Evolutionary conservation across 1,139 yeast species (phyloP), one percentile per base, ranked within the genome.

Genomic region (Geotrichum europaeum): DNA sequence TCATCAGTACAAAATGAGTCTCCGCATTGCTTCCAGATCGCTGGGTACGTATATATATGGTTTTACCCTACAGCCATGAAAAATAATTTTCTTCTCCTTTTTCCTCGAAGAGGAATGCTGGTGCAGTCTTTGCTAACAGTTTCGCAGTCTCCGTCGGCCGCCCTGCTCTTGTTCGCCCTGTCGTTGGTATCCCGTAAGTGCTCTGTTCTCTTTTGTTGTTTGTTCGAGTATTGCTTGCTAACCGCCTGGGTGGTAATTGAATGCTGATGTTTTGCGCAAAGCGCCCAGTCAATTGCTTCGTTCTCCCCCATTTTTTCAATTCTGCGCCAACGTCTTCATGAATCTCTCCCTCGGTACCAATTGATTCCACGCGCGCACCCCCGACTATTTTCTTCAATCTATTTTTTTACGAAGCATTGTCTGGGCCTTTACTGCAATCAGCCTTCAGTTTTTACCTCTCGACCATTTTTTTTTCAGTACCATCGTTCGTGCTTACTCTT

Each of bases 401-500:
- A 18, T 1, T 10, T 18, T 43, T 30, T 34, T 20, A 32, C 18
- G 32, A 40, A 18, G 22, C 24, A 28, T 15, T 47, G 7, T 10
- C 18, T n/a, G n/a, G 43, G 25, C n/a, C 20, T n/a, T 50, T 22
- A 13, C 15, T 51, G 49, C 25, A 18, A 40, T 40, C 47, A 40
- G 47, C 47, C 3, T 43, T 28, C 28, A 30, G 13, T 49, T 51
- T 52, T 34, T 22, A 15, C 32, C 49, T 36, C 40, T 53, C 47
- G 24, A 24, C 25, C n/a, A 12, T 25, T 25, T 12, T 49, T 63
- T 65, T 47, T 36, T 51, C 62, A 62, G 64, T 62, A 49, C 61
- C 57, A 58, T 65, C 64, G 62, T 61, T 62, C 63, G 70, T 58
- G 63, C 63, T 55, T 82, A 75, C 70, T 72, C 79, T 59, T 65